Base-by-base conservation (phyloP, 2,329 filamentous ascomycete species). In the Claviceps capensis region DNA sequence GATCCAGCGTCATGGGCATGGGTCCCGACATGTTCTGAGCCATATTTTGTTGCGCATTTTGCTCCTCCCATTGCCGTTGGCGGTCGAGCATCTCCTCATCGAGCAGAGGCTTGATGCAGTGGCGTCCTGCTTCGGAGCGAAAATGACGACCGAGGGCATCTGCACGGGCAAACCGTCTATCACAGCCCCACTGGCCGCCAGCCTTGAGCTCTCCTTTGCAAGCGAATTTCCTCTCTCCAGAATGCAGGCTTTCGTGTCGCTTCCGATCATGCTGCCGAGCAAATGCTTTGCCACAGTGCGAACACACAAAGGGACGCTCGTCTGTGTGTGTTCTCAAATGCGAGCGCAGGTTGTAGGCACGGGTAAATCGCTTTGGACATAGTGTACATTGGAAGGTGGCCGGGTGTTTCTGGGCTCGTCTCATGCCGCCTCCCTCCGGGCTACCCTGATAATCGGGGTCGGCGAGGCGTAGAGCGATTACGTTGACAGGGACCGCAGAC, bases 191-290 rank as follows among this genome's bases (percentile, higher is more conserved):
- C 58, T 86, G 81, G 5, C 84, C 84, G 47, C 84, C 83, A 2
- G 81, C 81, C 59, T 91, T 90, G 48, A 98, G 80, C 53, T 90
- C 86, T 50, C 93, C 93, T 59, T 88, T 89, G 70, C 93, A 98
- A 7, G 97, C 87, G 65, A 97, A 98, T 64, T 95, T 97, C 79
- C 97, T 98, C 71, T 98, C 93, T 43, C 93, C 93, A 0, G 88
- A 94, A 63, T 98, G 93, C 43, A 98, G 73, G 41, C 91, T 90
- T 70, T 98, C 93, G 67, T 98, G 93, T 41, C 93, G 85, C 69
- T 98, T 98, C 46, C 93, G 85, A 65, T 98, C 93, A 64, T 98
- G 93, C 64, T 98, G 93, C 26, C 93, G 85, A 5, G 93, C 93
- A 69, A 98, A 98, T 0, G 93, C 93, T 68, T 98, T 98, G 50